These are phyloP conservation scores for Aspergillus cristatus DNA, from an alignment of 495 filamentous ascomycete species.

Conservation along the genomic window DNA sequence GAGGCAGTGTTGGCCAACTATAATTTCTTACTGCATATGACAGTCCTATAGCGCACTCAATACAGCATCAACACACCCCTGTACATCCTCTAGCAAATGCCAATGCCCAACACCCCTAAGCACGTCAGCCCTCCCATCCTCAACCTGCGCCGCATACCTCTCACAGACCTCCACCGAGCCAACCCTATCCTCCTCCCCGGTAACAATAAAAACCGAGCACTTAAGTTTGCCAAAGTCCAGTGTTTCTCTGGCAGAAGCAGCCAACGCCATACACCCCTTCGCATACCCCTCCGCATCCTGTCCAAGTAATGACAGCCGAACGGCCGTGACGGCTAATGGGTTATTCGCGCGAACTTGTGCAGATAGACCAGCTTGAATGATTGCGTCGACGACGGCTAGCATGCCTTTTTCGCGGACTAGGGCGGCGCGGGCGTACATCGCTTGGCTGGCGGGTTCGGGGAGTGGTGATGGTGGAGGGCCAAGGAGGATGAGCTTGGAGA, in stretches of 20 bases:
- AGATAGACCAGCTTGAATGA: background rate
- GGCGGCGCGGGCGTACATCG: conserved; percentile 2
- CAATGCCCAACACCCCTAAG: background rate
- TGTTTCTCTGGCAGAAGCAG: background rate
- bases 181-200: background rate
- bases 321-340: background rate
- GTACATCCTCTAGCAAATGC: background rate
- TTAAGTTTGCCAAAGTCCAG: background rate
- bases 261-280: background rate
- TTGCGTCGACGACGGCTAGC: background rate
- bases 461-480: conserved; percentile 28
- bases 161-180: background rate
- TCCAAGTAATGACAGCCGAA: background rate
- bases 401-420: background rate
- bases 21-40: no score
- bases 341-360: background rate
- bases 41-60: no score
- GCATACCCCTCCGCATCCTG: background rate
- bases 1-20: no score
- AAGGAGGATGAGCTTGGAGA: conserved; percentile 28
- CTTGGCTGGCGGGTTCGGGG: conserved; percentile 15
- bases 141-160: background rate
- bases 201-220: background rate
- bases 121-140: background rate
- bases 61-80: no score